Conservation (phyloP, 176 grass and related monocot genomes). For the Paspalum vaginatum region DNA sequence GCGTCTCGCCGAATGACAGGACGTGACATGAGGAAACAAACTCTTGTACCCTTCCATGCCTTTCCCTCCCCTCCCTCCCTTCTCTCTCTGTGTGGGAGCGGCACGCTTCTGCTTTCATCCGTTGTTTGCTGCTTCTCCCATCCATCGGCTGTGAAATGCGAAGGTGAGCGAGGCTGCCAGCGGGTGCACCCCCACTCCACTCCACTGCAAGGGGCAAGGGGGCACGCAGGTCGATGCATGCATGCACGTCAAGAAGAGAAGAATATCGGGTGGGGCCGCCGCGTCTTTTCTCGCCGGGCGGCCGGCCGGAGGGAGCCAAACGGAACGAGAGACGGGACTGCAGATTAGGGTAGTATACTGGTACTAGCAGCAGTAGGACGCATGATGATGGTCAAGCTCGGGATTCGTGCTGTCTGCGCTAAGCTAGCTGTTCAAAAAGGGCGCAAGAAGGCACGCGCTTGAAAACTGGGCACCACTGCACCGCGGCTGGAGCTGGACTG, state of each 20-base stretch:
- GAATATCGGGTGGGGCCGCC: constrained; percentile 27
- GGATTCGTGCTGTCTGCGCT: constrained; percentile 23
- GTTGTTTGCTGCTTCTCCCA: no score
- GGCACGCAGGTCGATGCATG: constrained; percentile 37
- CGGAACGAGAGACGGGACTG: constrained; percentile 1
- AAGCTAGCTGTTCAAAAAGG: constrained; percentile 31
- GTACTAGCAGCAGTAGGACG: neutral
- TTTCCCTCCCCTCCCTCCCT: neutral
- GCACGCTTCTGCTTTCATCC: no score
- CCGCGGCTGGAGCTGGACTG: neutral
- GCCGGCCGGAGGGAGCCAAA: neutral
- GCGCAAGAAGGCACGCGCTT: constrained; percentile 24
- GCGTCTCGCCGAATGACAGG: constrained; percentile 33
- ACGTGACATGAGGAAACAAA: constrained; percentile 56
- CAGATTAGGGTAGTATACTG: neutral
- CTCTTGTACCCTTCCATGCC: constrained; percentile 34
- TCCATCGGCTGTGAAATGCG: no score
- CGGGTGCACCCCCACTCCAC: no score
- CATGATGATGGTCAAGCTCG: constrained; percentile 41
- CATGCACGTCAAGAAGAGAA: constrained; percentile 21
- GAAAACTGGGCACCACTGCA: neutral
- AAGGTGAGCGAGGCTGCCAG: no score
- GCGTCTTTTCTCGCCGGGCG: constrained; percentile 47
- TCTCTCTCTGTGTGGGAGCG: neutral
- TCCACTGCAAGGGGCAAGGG: neutral